Percentiles rank a stretch among this genome's conserved stretches.
phyloP scores from a whole-genome alignment of 73 alveolate species.

The Halteria grandinella region DNA sequence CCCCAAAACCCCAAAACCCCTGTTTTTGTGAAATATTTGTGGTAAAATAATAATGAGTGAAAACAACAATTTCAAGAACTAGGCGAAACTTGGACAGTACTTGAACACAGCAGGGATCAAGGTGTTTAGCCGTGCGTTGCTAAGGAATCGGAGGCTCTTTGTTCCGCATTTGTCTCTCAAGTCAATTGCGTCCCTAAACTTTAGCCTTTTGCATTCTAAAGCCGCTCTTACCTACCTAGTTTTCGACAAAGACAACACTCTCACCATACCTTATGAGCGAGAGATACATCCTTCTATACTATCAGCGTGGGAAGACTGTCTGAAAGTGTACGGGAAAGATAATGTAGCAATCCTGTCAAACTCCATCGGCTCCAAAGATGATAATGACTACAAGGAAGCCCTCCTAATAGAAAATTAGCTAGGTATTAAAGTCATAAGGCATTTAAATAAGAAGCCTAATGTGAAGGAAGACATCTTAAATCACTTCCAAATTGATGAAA shows the following conservation, averaged over 20 bases:
- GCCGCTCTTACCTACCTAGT: slow-evolving; percentile 60
- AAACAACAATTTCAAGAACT: neutral
- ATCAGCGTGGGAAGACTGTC: slow-evolving; percentile 21
- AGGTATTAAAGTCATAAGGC: slow-evolving; percentile 52
- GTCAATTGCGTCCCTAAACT: neutral
- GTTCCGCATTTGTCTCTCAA: neutral
- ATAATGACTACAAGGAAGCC: slow-evolving; percentile 53
- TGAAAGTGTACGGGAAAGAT: slow-evolving; percentile 19
- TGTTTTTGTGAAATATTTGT: no score
- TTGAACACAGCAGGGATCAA: slow-evolving; percentile 2
- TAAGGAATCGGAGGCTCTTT: neutral
- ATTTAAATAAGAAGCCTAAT: slow-evolving; percentile 53
- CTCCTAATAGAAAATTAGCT: slow-evolving; percentile 1
- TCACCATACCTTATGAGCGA: slow-evolving; percentile 60
- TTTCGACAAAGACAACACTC: slow-evolving; percentile 72
- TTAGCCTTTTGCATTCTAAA: neutral
- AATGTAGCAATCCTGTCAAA: slow-evolving; percentile 63
- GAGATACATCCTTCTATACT: slow-evolving; percentile 18
- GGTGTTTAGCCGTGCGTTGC: neutral
- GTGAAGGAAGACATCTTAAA: slow-evolving; percentile 40
- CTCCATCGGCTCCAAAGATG: slow-evolving; percentile 71
- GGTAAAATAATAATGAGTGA: no score
- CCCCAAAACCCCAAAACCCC: no score
- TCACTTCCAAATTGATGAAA: neutral
- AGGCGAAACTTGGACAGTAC: slow-evolving; percentile 7